Base-by-base conservation (phyloP, 2,329 filamentous ascomycete genomes). In the Fusarium gaditjirri region DNA sequence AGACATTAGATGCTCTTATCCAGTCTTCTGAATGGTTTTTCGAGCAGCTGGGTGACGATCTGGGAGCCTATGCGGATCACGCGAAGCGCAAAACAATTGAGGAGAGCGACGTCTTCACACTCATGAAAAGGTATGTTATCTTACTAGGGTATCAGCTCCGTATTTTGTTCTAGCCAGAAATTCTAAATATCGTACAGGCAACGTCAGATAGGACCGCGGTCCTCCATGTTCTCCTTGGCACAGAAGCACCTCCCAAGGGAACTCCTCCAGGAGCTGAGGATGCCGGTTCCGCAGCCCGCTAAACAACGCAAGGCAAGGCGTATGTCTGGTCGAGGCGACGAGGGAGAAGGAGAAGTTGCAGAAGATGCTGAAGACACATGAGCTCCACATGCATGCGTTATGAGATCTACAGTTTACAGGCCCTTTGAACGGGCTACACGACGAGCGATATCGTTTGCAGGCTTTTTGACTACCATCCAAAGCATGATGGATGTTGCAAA, bases 381-480 rank as follows among this genome's bases (percentile, higher is more conserved):
- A 80, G 68, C 65, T 57, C 70, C 63, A 57, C 47, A 53, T 53
- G 57, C 44, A 66, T 69, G 54, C 59, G 27, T 68, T 19, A 66
- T 55, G 43, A 42, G 49, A 65, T 65, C 54, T 61, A 60, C 29
- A 61, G 25, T 55, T 72, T 74, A 78, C 53, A 80, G 70, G 68
- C 79, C 60, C 61, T 67, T 78, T 49, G 75, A 77, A 11, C 75
- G 75, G 61, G 74, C 74, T 38, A 97, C 90, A 71, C 94, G 90
- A 70, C 91, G 90, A 58, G 91, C 83, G 52, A 93, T 86, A 75
- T 93, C 90, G 31, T 91, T 90, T 14, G 94, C 87, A 19, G 94
- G 94, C 83, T 95, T 97, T 81, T 93, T 94, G 68, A 97, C 85
- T 41, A 99, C 91, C 93, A 98, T 95, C 88, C 92, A 97, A 79